These are phyloP conservation scores for Wickerhamiella nectarea DNA, from an alignment of 805 yeast genomes.

Conservation along the genomic window DNA sequence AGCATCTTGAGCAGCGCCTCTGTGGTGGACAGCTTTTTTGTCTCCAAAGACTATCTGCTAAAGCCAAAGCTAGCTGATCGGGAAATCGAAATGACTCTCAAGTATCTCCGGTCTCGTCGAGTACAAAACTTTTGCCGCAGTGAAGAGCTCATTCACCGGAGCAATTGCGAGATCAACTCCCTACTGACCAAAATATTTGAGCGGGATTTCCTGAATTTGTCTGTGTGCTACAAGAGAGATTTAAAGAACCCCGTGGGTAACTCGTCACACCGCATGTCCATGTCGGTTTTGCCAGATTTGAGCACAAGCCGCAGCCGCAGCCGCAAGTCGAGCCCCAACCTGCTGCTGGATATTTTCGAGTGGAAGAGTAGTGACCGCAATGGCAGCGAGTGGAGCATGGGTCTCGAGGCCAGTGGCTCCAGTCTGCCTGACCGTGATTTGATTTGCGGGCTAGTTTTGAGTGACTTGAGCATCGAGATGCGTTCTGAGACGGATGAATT, in stretches of 20 bases:
- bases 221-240: conserved; percentile 18
- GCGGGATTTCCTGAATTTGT: conserved; percentile 18
- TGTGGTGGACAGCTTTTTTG: conserved; percentile 22
- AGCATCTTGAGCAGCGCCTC: conserved; percentile 20
- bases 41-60: conserved; percentile 20
- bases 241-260: conserved; percentile 3
- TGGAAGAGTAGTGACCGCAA: conserved; percentile 7
- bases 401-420: conserved; percentile 1
- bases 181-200: conserved; percentile 23
- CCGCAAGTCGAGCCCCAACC: conserved; percentile 11
- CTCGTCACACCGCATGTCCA: conserved; percentile 11
- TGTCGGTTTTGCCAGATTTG: conserved; percentile 12
- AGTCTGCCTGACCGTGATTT: conserved; percentile 3
- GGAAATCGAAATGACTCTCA: conserved; percentile 23
- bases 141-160: conserved; percentile 28
- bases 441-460: conserved; percentile 19
- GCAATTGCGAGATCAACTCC: conserved; percentile 24
- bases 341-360: conserved; percentile 12
- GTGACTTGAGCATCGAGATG: conserved; percentile 24
- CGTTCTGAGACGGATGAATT: conserved; percentile 27
- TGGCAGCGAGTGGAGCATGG: conserved; percentile 5
- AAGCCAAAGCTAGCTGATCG: conserved; percentile 25
- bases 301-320: conserved; percentile 2
- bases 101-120: conserved; percentile 22
- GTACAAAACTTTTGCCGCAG: conserved; percentile 26